Conservation (phyloP, 2,329 filamentous ascomycete genomes). For the Xylariales sp. region DNA sequence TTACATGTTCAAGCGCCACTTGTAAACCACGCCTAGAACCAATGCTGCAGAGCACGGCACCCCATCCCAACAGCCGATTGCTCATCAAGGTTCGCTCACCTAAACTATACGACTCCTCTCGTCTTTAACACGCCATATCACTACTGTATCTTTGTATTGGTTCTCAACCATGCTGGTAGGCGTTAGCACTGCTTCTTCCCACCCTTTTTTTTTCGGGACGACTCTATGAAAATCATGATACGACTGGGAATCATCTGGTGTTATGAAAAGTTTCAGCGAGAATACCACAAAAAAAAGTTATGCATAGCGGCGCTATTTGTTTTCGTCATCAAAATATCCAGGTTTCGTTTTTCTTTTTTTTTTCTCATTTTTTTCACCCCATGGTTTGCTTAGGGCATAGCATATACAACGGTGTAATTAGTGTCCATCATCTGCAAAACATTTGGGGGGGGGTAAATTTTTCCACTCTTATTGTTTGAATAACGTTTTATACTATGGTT, state of each 20-base stretch:
- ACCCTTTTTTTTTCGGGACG: conserved; percentile 13
- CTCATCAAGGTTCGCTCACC: neutral
- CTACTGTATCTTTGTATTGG: conserved; percentile 1
- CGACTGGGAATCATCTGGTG: conserved; percentile 4
- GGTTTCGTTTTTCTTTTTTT: neutral
- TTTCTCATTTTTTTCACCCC: neutral
- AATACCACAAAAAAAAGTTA: conserved; percentile 14
- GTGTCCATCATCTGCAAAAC: conserved; percentile 10
- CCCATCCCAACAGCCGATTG: no score
- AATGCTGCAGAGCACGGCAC: neutral
- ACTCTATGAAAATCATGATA: conserved; percentile 33
- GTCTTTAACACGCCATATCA: neutral
- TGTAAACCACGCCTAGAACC: conserved; percentile 53
- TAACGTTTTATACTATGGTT: neutral
- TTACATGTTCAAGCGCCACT: conserved; percentile 71
- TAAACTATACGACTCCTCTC: neutral
- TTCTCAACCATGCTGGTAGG: neutral
- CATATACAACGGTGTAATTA: neutral
- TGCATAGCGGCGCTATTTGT: conserved; percentile 16
- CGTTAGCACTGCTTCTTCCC: neutral
- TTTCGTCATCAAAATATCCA: neutral
- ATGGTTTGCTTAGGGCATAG: neutral
- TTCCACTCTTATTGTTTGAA: conserved; percentile 5
- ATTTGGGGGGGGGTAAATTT: neutral
- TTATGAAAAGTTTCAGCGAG: conserved; percentile 21